These are phyloP conservation scores for Xylariaceae sp. DNA, from an alignment of 2,329 filamentous ascomycete genomes.

Conservation along the genomic window DNA sequence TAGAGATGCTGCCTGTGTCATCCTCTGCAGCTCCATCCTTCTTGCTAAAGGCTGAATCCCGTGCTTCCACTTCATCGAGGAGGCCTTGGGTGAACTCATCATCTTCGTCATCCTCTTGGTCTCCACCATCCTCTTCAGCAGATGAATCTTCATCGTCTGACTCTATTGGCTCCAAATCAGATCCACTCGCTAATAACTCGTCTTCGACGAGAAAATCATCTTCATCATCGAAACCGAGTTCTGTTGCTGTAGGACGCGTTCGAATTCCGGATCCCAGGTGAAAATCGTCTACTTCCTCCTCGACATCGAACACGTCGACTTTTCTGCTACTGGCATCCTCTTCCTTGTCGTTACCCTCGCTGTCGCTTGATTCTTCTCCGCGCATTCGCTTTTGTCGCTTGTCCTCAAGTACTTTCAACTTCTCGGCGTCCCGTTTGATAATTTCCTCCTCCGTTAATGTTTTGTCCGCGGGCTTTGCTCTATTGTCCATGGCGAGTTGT, in stretches of 20 bases:
- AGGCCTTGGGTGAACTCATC: slow-evolving; percentile 73
- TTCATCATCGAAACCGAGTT: slow-evolving; percentile 82
- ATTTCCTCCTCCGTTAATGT: slow-evolving; percentile 91
- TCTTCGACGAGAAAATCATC: slow-evolving; percentile 92
- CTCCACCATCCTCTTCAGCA: slow-evolving; percentile 32
- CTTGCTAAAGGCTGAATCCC: slow-evolving; percentile 50
- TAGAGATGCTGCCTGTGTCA: slow-evolving; percentile 64
- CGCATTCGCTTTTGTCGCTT: slow-evolving; percentile 83
- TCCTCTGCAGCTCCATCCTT: slow-evolving; percentile 30
- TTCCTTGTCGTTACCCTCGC: slow-evolving; percentile 36
- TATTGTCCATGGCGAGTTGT: slow-evolving; percentile 78
- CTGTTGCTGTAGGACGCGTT: slow-evolving; percentile 53
- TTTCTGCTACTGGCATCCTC: slow-evolving; percentile 18
- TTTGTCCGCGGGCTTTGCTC: slow-evolving; percentile 79
- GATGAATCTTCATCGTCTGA: slow-evolving; percentile 17
- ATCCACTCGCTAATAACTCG: slow-evolving; percentile 79
- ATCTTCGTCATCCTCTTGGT: slow-evolving; percentile 53
- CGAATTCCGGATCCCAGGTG: slow-evolving; percentile 60
- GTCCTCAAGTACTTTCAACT: slow-evolving; percentile 77
- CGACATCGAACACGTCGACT: slow-evolving; percentile 22
- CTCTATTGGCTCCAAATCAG: slow-evolving; percentile 61
- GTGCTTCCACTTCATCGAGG: slow-evolving; percentile 56
- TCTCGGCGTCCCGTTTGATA: slow-evolving; percentile 71
- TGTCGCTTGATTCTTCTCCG: slow-evolving; percentile 58
- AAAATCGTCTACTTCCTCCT: slow-evolving; percentile 55